A percentile compares a stretch with the other conserved stretches of the same genome.
phyloP scores from a whole-genome alignment of 305 asterid species.

The Vinca major region DNA sequence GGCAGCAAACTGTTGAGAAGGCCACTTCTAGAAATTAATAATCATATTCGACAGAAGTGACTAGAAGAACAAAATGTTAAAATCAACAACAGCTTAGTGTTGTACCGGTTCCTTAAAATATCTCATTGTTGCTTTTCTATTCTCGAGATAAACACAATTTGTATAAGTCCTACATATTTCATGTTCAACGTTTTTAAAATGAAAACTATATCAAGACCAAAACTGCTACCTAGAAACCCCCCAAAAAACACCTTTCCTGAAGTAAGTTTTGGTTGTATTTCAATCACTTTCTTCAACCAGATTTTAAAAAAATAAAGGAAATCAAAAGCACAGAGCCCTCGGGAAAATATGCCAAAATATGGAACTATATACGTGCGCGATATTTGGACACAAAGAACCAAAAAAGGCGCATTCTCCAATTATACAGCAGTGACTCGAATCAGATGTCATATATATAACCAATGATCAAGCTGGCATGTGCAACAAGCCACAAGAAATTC shows the following conservation, averaged over 20 bases:
- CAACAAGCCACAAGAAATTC: neutral
- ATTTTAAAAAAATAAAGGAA: neutral
- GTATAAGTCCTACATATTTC: neutral
- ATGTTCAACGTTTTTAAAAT: neutral
- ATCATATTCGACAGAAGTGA: neutral
- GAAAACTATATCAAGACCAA: neutral
- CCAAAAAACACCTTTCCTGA: neutral
- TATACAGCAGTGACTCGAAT: neutral
- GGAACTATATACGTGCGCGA: neutral
- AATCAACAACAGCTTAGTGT: neutral
- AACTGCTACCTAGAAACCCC: neutral
- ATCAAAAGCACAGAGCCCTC: neutral
- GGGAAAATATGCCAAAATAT: neutral
- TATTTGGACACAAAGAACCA: neutral
- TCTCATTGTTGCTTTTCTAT: neutral
- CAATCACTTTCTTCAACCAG: neutral
- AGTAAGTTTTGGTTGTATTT: neutral
- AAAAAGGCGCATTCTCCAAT: neutral
- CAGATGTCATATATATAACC: neutral
- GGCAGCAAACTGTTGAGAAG: conserved; percentile 1
- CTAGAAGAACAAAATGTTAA: neutral
- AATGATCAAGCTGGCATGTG: neutral
- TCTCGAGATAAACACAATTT: neutral
- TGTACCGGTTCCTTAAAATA: neutral
- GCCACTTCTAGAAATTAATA: neutral